Conservation (phyloP, 805 yeast species). For the Isabelozyma gotoi region DNA sequence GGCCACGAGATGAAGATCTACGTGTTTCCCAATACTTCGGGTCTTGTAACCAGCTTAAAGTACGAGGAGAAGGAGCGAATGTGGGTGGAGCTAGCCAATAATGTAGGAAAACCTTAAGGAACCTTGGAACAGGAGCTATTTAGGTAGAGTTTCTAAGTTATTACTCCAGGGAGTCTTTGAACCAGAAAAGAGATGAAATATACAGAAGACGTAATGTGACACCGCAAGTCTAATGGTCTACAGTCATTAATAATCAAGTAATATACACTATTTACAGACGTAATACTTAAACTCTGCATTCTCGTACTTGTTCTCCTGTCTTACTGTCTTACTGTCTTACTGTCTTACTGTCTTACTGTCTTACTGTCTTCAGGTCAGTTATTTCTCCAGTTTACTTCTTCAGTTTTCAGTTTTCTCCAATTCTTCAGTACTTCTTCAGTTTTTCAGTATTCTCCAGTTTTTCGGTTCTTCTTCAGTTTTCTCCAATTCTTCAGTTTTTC, state of each 20-base stretch:
- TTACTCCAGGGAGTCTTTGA: no score
- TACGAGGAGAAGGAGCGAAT: conserved; percentile 42
- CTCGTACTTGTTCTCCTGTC: not conserved
- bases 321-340: no score
- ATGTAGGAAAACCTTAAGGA: no score
- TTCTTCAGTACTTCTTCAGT: no score
- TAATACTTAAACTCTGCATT: not conserved
- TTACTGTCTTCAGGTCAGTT: no score
- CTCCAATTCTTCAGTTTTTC: no score
- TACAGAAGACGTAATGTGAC: not conserved
- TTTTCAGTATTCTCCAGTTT: no score
- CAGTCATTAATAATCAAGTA: conserved; percentile 1
- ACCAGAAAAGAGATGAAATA: conserved; percentile 14
- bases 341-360: not conserved
- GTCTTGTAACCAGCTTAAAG: conserved; percentile 56
- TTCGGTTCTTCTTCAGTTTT: no score
- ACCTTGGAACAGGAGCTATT: no score
- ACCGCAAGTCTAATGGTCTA: not conserved
- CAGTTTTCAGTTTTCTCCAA: no score
- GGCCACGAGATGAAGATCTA: conserved; percentile 31
- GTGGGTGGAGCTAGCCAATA: conserved; percentile 52
- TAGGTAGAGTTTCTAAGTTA: no score
- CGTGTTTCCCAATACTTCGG: conserved; percentile 75
- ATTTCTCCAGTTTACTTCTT: no score
- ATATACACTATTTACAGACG: conserved; percentile 4